Evolutionary conservation across 1,139 yeast genomes (phyloP).

Genomic region (Yamadazyma sp.): DNA sequence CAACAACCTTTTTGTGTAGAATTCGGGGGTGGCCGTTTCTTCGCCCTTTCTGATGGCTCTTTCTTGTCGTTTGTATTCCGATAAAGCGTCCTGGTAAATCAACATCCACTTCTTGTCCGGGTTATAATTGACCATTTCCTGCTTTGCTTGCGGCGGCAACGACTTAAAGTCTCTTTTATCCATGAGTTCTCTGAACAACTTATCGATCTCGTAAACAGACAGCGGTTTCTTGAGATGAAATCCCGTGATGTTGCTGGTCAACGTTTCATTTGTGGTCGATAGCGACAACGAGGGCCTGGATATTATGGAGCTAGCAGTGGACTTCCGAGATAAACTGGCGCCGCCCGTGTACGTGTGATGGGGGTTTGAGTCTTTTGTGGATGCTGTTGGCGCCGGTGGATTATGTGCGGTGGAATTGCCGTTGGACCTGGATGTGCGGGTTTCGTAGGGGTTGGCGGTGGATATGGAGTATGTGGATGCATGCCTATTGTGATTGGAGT

Average conservation of each 20-base stretch:
- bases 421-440: slow-evolving; percentile 16
- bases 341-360: slow-evolving; percentile 10
- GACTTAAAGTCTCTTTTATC: slow-evolving; percentile 80
- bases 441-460: slow-evolving; percentile 33
- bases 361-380: not conserved
- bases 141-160: slow-evolving; percentile 74
- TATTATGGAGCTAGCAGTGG: slow-evolving; percentile 27
- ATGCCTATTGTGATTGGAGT: slow-evolving; percentile 38
- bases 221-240: slow-evolving; percentile 53
- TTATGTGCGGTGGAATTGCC: not conserved
- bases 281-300: slow-evolving; percentile 32
- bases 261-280: slow-evolving; percentile 21
- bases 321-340: slow-evolving; percentile 19
- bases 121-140: slow-evolving; percentile 74
- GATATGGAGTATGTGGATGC: slow-evolving; percentile 42
- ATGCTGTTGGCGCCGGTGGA: not conserved
- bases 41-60: slow-evolving; percentile 28
- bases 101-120: slow-evolving; percentile 88
- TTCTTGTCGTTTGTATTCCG: slow-evolving; percentile 67
- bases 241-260: slow-evolving; percentile 14
- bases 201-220: slow-evolving; percentile 60
- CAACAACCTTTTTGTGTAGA: slow-evolving; percentile 73
- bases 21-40: slow-evolving; percentile 61
- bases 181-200: slow-evolving; percentile 69
- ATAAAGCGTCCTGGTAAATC: slow-evolving; percentile 80